phyloP scores from a whole-genome alignment of 352 stramenopile species.

The Stramenopiles sp. region DNA sequence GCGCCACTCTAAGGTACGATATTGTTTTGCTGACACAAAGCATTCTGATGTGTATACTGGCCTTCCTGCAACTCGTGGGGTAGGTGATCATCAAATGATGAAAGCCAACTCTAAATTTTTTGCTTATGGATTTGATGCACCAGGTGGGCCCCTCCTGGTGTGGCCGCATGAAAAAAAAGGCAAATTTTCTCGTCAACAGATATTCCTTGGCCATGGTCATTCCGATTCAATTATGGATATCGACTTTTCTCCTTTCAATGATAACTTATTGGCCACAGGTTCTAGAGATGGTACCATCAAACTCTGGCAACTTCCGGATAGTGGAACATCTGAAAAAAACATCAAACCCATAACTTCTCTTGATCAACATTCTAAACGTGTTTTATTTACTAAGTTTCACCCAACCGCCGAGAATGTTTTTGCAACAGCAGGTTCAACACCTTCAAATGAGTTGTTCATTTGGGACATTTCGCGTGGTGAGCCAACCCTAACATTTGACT shows the following conservation, averaged over 20 bases:
- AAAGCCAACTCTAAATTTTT: conserved; percentile 99
- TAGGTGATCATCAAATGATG: conserved; percentile 97
- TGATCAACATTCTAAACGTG: conserved; percentile 54
- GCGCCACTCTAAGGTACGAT: too few relatives aligned
- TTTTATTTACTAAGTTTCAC: conserved; percentile 92
- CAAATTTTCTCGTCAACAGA: conserved; percentile 19
- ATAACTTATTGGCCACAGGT: conserved; percentile 24
- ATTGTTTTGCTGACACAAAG: too few relatives aligned
- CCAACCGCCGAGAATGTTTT: conserved; percentile 84
- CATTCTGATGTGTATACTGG: conserved; percentile 17
- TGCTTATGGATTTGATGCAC: conserved; percentile 53
- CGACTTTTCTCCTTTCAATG: conserved; percentile 93
- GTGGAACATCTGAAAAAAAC: conserved; percentile 57
- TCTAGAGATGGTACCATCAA: conserved; percentile 91
- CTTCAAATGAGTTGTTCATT: conserved; percentile 91
- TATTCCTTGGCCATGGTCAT: conserved; percentile 76
- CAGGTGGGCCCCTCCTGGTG: conserved; percentile 25
- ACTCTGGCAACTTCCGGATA: conserved; percentile 72
- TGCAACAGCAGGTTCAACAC: conserved; percentile 61
- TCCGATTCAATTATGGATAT: conserved; percentile 81
- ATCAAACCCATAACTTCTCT: too few relatives aligned
- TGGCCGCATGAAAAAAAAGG: conserved; percentile 14
- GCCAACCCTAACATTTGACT: conserved; percentile 47
- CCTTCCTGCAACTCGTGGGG: conserved; percentile 68
- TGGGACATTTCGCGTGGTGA: conserved; percentile 69